Conservation (phyloP, 1,284 basidiomycete genomes). For the Malassezia sp. region DNA sequence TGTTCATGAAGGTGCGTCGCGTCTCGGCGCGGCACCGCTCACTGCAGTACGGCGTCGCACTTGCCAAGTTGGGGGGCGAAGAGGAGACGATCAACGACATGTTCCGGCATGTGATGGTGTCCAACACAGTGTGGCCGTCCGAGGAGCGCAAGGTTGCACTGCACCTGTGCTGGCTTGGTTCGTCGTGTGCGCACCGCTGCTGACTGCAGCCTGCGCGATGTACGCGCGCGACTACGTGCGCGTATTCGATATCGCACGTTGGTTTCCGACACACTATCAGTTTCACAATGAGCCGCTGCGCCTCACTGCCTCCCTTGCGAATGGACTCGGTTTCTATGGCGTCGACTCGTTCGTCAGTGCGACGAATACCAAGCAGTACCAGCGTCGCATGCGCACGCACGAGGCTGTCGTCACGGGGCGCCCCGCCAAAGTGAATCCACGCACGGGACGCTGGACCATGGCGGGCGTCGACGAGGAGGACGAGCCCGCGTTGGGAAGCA, state of each 20-base stretch:
- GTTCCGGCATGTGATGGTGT: constrained; percentile 59
- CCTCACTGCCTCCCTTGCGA: constrained; percentile 25
- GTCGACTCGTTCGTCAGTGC: constrained; percentile 23
- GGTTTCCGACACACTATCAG: constrained; percentile 29
- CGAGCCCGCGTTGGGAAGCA: neutral
- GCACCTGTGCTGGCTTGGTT: constrained; percentile 27
- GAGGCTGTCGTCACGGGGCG: constrained; percentile 27
- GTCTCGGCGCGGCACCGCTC: too few relatives aligned
- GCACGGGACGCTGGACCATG: constrained; percentile 19
- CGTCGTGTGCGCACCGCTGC: constrained; percentile 11
- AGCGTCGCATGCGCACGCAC: constrained; percentile 28
- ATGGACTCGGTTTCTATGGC: constrained; percentile 29
- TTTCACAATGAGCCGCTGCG: constrained; percentile 37
- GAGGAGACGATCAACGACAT: constrained; percentile 57
- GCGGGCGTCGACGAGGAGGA: constrained; percentile 25
- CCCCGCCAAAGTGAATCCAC: constrained; percentile 10
- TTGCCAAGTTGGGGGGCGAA: constrained; percentile 56
- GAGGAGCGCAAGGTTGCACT: constrained; percentile 29
- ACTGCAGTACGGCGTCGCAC: constrained; percentile 66
- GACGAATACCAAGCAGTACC: constrained; percentile 28
- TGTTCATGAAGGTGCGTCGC: constrained; percentile 68
- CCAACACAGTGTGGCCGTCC: constrained; percentile 27
- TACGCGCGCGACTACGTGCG: constrained; percentile 27
- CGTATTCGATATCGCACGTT: constrained; percentile 23
- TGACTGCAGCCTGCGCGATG: constrained; percentile 28